Base-by-base conservation (phyloP, 768 basidiomycete species). In the Suillus ampliporus region DNA sequence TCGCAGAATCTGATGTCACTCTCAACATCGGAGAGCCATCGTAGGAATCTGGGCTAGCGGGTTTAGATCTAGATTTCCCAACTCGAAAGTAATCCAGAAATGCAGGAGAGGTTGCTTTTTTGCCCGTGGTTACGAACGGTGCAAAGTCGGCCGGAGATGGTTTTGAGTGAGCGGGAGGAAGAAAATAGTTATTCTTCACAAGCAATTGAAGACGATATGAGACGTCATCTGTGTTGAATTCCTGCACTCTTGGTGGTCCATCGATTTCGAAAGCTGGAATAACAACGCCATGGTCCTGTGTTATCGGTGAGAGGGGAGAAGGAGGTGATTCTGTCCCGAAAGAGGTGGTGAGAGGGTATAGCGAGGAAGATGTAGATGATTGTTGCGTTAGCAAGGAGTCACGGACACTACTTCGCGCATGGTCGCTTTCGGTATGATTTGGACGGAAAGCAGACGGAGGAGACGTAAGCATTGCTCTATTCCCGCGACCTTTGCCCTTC, bases 111-210 rank as follows among this genome's bases (percentile, higher is more conserved):
- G 79, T 69, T 53, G 80, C 81, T 73, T 86, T 90, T 62, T 81
- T 78, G 35, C 78, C 63, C 64, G 64, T 65, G 48, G 62, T 62
- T 52, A 52, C 40, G 46, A 71, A 72, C 2, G 80, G 74, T 19
- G 84, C 82, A 63, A 93, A 84, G 57, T 90, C 86, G 31, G 88
- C 81, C 3, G 87, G 84, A 11, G 85, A 85, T 2, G 93, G 93
- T 70, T 95, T 95, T 46, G 87, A 83, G 69, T 95, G 93, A 0
- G 93, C 92, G 11, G 93, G 94, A 4, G 93, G 93, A 41, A 95
- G 86, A 71, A 92, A 95, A 72, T 95, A 95, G 70, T 83, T 94
- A 76, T 95, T 95, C 73, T 89, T 91, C 59, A 95, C 89, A 44
- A 95, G 84, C 58, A 95, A 83, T 44, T 88, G 89, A 21, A 95